Evolutionary conservation across 1,139 yeast genomes (phyloP).

Genomic region (Debaryomyces nepalensis): DNA sequence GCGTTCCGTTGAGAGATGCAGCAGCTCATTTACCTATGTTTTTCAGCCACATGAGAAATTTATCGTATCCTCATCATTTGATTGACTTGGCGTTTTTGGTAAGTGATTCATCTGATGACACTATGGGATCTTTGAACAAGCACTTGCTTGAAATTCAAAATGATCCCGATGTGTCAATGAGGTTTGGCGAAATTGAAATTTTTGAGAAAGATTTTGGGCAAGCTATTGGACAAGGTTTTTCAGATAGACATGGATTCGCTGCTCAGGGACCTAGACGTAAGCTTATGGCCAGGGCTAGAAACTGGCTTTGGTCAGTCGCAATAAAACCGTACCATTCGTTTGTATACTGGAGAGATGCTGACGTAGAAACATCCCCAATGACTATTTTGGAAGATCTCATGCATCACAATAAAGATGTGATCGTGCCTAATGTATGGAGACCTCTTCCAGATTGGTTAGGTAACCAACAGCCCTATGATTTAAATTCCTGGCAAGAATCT

Average conservation of each 20-base stretch:
- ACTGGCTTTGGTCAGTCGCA: conserved; percentile 58
- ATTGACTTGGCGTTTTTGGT: conserved; percentile 63
- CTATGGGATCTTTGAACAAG: conserved; percentile 52
- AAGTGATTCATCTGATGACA: conserved; percentile 61
- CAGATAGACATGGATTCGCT: conserved; percentile 58
- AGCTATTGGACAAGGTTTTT: conserved; percentile 55
- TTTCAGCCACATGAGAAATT: conserved; percentile 58
- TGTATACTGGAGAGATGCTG: conserved; percentile 62
- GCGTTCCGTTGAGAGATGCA: conserved; percentile 66
- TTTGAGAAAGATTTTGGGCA: conserved; percentile 59
- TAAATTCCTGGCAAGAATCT: conserved; percentile 89
- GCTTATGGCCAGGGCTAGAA: conserved; percentile 58
- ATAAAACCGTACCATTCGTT: conserved; percentile 56
- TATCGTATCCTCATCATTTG: conserved; percentile 60
- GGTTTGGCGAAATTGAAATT: conserved; percentile 61
- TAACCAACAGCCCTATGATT: conserved; percentile 86
- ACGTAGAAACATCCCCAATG: conserved; percentile 56
- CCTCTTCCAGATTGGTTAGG: conserved; percentile 91
- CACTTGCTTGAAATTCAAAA: conserved; percentile 50
- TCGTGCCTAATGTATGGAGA: conserved; percentile 89
- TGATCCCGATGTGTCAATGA: conserved; percentile 43
- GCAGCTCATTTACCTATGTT: conserved; percentile 68
- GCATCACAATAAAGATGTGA: conserved; percentile 58
- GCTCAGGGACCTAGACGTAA: conserved; percentile 60
- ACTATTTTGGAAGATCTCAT: conserved; percentile 56